A percentile compares a stretch with the other conserved stretches of the same genome.
Evolutionary conservation across 208 protist genomes (phyloP).

Genomic region (Leishmania turanica): DNA sequence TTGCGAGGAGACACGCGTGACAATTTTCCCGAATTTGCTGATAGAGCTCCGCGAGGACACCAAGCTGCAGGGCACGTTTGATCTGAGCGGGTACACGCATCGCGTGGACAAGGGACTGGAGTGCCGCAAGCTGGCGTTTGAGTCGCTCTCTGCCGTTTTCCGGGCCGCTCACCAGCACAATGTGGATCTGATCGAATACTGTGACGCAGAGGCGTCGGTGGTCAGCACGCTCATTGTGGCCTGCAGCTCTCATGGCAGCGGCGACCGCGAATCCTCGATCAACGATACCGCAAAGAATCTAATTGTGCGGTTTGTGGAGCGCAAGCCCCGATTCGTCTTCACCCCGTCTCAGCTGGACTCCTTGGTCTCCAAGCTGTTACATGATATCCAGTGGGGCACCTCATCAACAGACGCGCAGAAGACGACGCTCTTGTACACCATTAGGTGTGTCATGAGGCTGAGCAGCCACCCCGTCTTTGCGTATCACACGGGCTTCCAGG

Average conservation of each 20-base stretch:
- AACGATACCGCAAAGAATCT: slow-evolving; percentile 51
- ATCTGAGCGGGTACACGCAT: slow-evolving; percentile 95
- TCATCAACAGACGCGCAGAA: slow-evolving; percentile 36
- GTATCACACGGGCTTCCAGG: slow-evolving; percentile 44
- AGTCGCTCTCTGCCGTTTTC: slow-evolving; percentile 92
- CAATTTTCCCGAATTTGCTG: slow-evolving; percentile 31
- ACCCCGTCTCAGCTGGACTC: slow-evolving; percentile 30
- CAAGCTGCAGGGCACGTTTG: slow-evolving; percentile 63
- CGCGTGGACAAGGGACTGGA: slow-evolving; percentile 93
- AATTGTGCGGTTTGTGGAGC: slow-evolving; percentile 50
- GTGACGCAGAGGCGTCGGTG: slow-evolving; percentile 40
- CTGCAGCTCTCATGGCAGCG: slow-evolving; percentile 37
- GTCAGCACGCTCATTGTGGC: slow-evolving; percentile 45
- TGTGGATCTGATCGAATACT: slow-evolving; percentile 49
- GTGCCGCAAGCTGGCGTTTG: slow-evolving; percentile 93
- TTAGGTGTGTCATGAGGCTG: slow-evolving; percentile 48
- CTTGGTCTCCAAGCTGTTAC: slow-evolving; percentile 47
- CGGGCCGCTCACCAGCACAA: slow-evolving; percentile 27
- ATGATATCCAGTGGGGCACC: slow-evolving; percentile 33
- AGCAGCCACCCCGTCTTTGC: slow-evolving; percentile 32
- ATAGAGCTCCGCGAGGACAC: slow-evolving; percentile 34
- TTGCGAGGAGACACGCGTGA: slow-evolving; percentile 25
- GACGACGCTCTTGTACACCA: slow-evolving; percentile 34
- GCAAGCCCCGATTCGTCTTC: slow-evolving; percentile 31
- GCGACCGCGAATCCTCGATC: slow-evolving; percentile 49